A percentile compares a stretch with the other conserved stretches of the same genome.
These are phyloP conservation scores for Arxiozyma slooffiae DNA, from an alignment of 1,139 yeast genomes.

Conservation along the genomic window DNA sequence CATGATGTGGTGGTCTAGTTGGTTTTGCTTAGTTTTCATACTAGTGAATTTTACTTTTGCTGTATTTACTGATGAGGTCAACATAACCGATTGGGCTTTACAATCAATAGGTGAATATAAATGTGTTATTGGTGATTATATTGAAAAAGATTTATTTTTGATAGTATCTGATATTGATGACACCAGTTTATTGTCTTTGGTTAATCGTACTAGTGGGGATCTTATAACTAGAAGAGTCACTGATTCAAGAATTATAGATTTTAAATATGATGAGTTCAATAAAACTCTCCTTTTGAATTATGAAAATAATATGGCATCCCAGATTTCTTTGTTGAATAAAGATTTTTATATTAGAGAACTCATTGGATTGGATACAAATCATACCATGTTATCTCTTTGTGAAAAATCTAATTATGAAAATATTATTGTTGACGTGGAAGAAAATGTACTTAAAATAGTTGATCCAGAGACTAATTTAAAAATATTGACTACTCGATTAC, in stretches of 20 bases:
- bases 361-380: background rate
- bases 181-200: slow-evolving; percentile 17
- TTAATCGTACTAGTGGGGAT: slow-evolving; percentile 19
- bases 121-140: slow-evolving; percentile 15
- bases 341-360: background rate
- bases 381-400: background rate
- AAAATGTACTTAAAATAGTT: background rate
- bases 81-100: slow-evolving; percentile 28
- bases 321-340: background rate
- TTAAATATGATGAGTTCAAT: background rate
- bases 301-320: background rate
- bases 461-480: slow-evolving; percentile 1
- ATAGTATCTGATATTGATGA: slow-evolving; percentile 17
- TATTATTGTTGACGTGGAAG: background rate
- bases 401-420: background rate
- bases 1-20: background rate
- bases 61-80: slow-evolving; percentile 31
- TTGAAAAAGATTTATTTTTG: slow-evolving; percentile 11
- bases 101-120: slow-evolving; percentile 24
- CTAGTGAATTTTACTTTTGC: slow-evolving; percentile 14
- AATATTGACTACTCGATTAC: background rate
- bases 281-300: background rate
- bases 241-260: background rate
- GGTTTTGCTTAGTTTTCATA: background rate
- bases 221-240: slow-evolving; percentile 13